Base-by-base conservation (phyloP, 495 filamentous ascomycete species). In the Trichocladium uniseriatum region DNA sequence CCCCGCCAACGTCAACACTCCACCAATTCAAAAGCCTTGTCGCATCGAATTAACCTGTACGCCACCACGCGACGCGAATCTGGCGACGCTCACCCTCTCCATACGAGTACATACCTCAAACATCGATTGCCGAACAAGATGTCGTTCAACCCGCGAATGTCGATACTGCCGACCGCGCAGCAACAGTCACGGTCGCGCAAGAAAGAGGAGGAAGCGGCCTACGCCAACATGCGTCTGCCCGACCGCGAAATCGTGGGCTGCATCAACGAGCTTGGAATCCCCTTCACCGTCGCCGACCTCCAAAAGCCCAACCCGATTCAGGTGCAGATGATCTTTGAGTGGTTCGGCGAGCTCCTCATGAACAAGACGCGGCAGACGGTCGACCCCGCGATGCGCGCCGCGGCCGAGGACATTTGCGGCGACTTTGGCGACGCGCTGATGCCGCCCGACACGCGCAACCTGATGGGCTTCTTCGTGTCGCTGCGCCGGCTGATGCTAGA, bases 241-340 rank as follows among this genome's bases (percentile, higher is more conserved):
- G 89, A 96, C 61, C 79, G 77, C 56, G 92, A 97, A 64, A 96
- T 98, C 45, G 88, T 89, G 58, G 89, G 85, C 60, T 98, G 92
- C 67, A 94, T 98, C 72, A 90, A 81, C 66, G 92, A 97, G 63
- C 92, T 97, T 48, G 90, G 89, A 38, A 86, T 98, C 44, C 78
- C 79, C 4, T 95, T 96, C 66, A 83, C 79, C 2, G 70, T 84
- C n/a, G 83, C 86, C 52, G 92, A 98, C 68, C 76, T 98, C 31
- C 80, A 89, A 52, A 97, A 95, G 61, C 92, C 92, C 5, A 92
- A 94, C 56, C 82, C 94, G 10, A 80, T 88, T 47, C 87, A 94
- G 56, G 89, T 94, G 40, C 94, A 97, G 67, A 85, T 88, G 76
- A 86, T 98, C 29, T 90, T 95, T 52, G 92, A 98, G 77, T 94